Percentiles rank a stretch among this genome's conserved stretches.
Evolutionary conservation across 2,329 filamentous ascomycete genomes (phyloP).

Genomic region (Exophiala oligosperma): DNA sequence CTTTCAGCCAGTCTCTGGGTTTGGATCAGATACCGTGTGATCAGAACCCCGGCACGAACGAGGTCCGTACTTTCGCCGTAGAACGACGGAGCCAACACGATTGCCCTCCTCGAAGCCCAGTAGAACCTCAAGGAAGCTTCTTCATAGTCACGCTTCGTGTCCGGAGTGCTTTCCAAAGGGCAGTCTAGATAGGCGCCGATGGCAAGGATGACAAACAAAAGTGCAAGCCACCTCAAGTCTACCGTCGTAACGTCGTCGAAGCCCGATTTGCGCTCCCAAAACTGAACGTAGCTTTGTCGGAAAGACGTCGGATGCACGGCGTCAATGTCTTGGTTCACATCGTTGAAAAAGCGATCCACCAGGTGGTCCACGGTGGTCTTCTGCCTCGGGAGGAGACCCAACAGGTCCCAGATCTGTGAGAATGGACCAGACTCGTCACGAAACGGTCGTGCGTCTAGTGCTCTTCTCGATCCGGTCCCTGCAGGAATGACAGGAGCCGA

Average conservation of each 20-base stretch:
- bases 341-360: constrained; percentile 2
- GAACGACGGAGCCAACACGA: constrained; percentile 1
- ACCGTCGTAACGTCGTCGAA: constrained; percentile 2
- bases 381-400: neutral
- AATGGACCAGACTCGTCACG: neutral
- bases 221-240: constrained; percentile 2
- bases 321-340: neutral
- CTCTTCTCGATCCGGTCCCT: neutral
- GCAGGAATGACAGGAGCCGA: neutral
- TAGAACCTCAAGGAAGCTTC: constrained; percentile 3
- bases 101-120: constrained; percentile 3
- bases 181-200: neutral
- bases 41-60: constrained; percentile 1
- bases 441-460: neutral
- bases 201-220: constrained; percentile 3
- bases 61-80: constrained; percentile 5
- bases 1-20: neutral
- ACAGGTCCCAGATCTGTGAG: constrained; percentile 3
- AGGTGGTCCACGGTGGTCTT: constrained; percentile 1
- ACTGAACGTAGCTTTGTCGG: neutral
- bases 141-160: neutral
- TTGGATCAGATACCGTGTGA: constrained; percentile 4
- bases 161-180: neutral
- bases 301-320: neutral
- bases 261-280: constrained; percentile 5